These are phyloP conservation scores for Inga leiocalycina DNA, from an alignment of 306 rosid species.

Conservation along the genomic window DNA sequence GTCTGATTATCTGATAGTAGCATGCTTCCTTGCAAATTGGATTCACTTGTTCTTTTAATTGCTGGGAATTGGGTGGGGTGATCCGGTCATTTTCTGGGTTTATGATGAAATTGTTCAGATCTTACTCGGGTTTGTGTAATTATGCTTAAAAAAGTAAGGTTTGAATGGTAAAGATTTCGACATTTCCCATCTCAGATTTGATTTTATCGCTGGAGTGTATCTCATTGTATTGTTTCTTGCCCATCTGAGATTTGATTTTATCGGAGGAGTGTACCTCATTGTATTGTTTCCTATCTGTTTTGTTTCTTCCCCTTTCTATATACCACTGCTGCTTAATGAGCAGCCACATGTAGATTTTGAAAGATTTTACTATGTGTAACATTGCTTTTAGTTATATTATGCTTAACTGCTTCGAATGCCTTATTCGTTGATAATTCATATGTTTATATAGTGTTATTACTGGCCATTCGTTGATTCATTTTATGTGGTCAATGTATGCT, in stretches of 20 bases:
- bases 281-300: not conserved
- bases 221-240: not conserved
- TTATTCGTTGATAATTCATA: not conserved
- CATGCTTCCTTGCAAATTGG: not conserved
- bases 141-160: not conserved
- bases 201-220: not conserved
- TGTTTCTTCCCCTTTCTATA: not conserved
- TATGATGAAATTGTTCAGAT: not conserved
- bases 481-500: no score
- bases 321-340: not conserved
- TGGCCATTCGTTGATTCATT: not conserved
- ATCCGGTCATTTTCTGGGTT: not conserved
- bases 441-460: not conserved
- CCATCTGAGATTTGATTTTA: not conserved
- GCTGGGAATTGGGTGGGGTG: not conserved
- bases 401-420: not conserved
- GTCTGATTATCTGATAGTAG: not conserved
- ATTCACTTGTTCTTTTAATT: not conserved
- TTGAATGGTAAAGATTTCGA: not conserved
- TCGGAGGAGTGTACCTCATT: not conserved
- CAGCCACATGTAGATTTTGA: not conserved
- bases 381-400: not conserved
- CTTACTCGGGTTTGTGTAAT: constrained; percentile 4
- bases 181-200: not conserved
- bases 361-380: not conserved